Evolutionary conservation across 2,329 filamentous ascomycete species (phyloP), one percentile per base, ranked within the genome.

Genomic region (Fusarium chaquense): DNA sequence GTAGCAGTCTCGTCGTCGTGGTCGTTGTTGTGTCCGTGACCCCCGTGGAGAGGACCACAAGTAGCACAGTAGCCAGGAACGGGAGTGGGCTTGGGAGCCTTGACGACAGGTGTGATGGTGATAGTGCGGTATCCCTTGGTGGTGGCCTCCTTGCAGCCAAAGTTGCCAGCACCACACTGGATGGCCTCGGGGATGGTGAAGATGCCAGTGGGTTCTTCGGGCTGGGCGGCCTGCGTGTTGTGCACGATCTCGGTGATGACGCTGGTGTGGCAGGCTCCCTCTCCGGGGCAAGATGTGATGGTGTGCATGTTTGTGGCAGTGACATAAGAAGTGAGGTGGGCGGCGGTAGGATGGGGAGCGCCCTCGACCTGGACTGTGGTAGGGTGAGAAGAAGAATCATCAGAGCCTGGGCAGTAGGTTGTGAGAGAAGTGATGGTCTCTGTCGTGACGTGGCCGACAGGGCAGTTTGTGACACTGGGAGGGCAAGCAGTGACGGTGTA

Each of bases 271-370:
- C 75, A 76, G 16, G 70, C 47, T 16, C 57, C 86, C 57, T 83
- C 82, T 49, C 86, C 83, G 46, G 81, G 82, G 82, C 87, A 89
- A 40, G 83, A 83, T 74, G 85, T 88, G 80, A 89, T 80, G 77
- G 86, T 89, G 73, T 85, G 80, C 76, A 86, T 81, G 73, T 82
- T 82, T 67, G 86, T 88, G 72, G 82, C 78, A 80, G 83, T 87
- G 79, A 87, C 77, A 73, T 84, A 79, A 28, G 78, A 79, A 55
- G 81, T 40, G 9, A 59, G 33, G 6, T 67, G 70, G 0, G 40
- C 58, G 32, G 63, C 65, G 24, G 71, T 68, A 1, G 67, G 58
- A 3, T 51, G 40, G 12, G 65, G 64, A 12, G 58, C 55, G 5
- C 38, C 28, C 32, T 62, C 38, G 20, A 40, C 41, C 9, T 32